Base-by-base conservation (phyloP, 352 stramenopile genomes). In the Pythium sukuiense region DNA sequence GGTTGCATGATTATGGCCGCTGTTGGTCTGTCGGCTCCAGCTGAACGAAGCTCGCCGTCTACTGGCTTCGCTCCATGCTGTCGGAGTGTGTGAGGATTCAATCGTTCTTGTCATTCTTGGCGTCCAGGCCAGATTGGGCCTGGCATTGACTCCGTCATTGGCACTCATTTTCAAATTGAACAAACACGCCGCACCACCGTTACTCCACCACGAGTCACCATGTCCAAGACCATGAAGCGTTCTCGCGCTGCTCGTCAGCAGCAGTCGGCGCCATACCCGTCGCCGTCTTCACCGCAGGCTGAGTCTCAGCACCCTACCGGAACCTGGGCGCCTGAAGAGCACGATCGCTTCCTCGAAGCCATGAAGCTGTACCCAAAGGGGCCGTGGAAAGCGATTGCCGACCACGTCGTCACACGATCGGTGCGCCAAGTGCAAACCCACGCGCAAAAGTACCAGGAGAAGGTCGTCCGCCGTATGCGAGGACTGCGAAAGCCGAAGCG, bases 361-460 rank as follows among this genome's bases (percentile, higher is more conserved):
- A 87, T 89, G 73, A 81, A 85, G 62, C 64, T 89, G 24, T 88
- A 77, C 66, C 83, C 83, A 2, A 83, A 86, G 65, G 83, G 83
- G 18, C 83, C 83, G 46, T 92, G 83, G 83, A 89, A 89, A 61
- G 70, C 77, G 8, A 88, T 92, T 27, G 83, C 83, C 12, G 81
- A 88, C 64, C 76, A 88, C 66, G 87, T 92, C 60, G 76, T 66
- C 33, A 92, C 83, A 43, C 81, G 83, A 9, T 89, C 81, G 1
- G 81, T 88, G 69, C 71, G 79, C 14, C 83, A 92, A 53, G 81
- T 88, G 67, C 83, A 92, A 61, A 90, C 81, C 6, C 83, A 92
- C 68, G 81, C 81, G n/a, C 83, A 92, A 30, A 92, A 92, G 69
- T 92, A 89, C 50, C 81, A 90, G 52, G 79, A 92, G 59, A 92